These are phyloP conservation scores for Ophidiomyces ophidiicola DNA, from an alignment of 2,329 filamentous ascomycete species.

Conservation along the genomic window DNA sequence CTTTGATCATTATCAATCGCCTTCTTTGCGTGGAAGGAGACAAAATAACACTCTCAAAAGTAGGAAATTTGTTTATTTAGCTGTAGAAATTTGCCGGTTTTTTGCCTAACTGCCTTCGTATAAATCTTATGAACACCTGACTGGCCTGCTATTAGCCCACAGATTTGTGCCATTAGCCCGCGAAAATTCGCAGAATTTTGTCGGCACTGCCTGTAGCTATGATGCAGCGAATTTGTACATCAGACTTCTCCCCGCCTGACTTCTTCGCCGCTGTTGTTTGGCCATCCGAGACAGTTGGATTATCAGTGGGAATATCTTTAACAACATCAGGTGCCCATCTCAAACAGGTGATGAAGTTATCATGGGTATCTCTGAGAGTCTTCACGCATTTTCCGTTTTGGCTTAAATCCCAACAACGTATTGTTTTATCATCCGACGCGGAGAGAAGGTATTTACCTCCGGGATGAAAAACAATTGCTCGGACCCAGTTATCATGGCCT, in stretches of 20 bases:
- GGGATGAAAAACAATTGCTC: slow-evolving; percentile 75
- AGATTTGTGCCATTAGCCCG: too few species aligned
- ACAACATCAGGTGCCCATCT: slow-evolving; percentile 71
- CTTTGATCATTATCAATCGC: too few species aligned
- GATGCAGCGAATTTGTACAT: slow-evolving; percentile 58
- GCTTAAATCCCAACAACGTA: slow-evolving; percentile 83
- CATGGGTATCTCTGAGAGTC: slow-evolving; percentile 61
- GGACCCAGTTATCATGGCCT: slow-evolving; percentile 92
- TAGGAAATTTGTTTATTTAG: too few species aligned
- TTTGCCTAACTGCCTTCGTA: too few species aligned
- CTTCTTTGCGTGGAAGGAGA: too few species aligned
- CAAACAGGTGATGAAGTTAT: slow-evolving; percentile 74
- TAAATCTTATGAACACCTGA: too few species aligned
- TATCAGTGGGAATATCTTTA: slow-evolving; percentile 20
- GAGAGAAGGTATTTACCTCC: slow-evolving; percentile 82
- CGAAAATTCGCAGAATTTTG: slow-evolving; percentile 66
- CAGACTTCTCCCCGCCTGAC: slow-evolving; percentile 37
- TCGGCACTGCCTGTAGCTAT: slow-evolving; percentile 82
- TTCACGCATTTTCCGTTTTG: slow-evolving; percentile 88
- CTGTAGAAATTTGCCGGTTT: too few species aligned
- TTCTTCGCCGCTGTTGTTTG: not conserved
- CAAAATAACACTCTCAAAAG: too few species aligned
- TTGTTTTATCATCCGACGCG: slow-evolving; percentile 77
- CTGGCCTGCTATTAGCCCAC: not conserved
- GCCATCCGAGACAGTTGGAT: slow-evolving; percentile 4